These are phyloP conservation scores for Chrysanthemum seticuspe DNA, from an alignment of 129 eudicot genomes.

Conservation along the genomic window DNA sequence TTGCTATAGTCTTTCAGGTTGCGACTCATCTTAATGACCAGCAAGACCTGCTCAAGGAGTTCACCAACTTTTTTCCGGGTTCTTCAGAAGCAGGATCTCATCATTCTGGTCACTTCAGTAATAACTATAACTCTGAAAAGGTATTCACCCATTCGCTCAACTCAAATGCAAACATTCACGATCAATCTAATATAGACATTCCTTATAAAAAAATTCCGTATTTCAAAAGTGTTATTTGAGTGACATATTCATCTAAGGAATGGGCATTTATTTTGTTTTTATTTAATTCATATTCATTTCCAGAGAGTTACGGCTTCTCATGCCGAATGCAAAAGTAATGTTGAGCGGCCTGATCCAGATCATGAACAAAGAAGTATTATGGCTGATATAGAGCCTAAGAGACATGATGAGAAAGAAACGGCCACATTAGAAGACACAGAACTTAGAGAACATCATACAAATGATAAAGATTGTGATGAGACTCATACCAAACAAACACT, in stretches of 20 bases:
- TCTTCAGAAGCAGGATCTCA: conserved; percentile 44
- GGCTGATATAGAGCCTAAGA: conserved; percentile 46
- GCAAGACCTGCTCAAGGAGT: conserved; percentile 75
- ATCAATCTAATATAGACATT: conserved; percentile 21
- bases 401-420: conserved; percentile 48
- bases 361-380: conserved; percentile 39
- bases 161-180: conserved; percentile 12
- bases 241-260: conserved; percentile 17
- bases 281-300: conserved; percentile 23
- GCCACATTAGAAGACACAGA: conserved; percentile 49
- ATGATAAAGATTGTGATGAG: conserved; percentile 28
- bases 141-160: background rate
- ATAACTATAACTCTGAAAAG: too few species aligned
- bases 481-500: too few species aligned
- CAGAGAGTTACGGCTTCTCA: conserved; percentile 45
- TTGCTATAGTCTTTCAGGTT: conserved; percentile 54
- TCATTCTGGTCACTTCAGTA: background rate
- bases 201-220: background rate
- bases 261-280: background rate
- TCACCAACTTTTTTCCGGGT: conserved; percentile 75
- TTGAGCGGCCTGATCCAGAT: conserved; percentile 46
- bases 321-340: conserved; percentile 44
- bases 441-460: conserved; percentile 36
- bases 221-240: conserved; percentile 10
- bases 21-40: conserved; percentile 74